Evolutionary conservation across 1,284 basidiomycete genomes (phyloP).

Genomic region (Ustanciosporium gigantosporum): DNA sequence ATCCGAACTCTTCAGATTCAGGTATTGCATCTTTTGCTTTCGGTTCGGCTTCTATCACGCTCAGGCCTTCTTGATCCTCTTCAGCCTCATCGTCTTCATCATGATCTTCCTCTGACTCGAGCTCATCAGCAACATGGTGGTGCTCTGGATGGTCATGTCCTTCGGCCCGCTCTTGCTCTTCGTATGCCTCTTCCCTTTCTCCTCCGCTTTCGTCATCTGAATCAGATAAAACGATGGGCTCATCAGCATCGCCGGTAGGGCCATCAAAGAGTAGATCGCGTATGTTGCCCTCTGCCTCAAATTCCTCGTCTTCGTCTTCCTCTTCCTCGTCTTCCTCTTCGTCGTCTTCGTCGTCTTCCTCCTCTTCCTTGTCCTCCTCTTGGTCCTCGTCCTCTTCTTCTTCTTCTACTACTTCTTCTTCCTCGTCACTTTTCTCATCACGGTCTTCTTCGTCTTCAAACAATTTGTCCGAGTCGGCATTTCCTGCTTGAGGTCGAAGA

Average conservation of each 20-base stretch:
- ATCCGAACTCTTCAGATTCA: not conserved
- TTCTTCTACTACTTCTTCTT: not conserved
- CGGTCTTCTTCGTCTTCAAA: not conserved
- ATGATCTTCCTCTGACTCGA: too few relatives aligned
- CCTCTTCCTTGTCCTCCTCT: slow-evolving; percentile 3
- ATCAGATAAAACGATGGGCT: slow-evolving; percentile 37
- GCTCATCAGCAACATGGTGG: slow-evolving; percentile 1
- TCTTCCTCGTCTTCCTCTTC: slow-evolving; percentile 1
- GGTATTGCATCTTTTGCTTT: too few relatives aligned
- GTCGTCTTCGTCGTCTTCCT: slow-evolving; percentile 2
- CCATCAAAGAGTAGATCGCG: slow-evolving; percentile 19
- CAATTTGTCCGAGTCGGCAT: not conserved
- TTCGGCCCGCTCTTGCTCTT: too few relatives aligned
- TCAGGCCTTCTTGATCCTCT: too few relatives aligned
- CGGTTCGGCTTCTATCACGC: too few relatives aligned
- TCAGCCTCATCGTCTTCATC: slow-evolving; percentile 2
- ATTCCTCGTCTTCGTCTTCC: slow-evolving; percentile 2
- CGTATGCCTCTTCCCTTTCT: too few relatives aligned
- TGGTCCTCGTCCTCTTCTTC: not conserved
- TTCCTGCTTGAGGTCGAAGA: too few relatives aligned
- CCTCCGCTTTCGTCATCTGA: slow-evolving; percentile 29
- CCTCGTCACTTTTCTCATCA: not conserved
- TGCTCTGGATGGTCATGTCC: too few relatives aligned
- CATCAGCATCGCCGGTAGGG: slow-evolving; percentile 21
- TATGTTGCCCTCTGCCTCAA: slow-evolving; percentile 5